Conservation (phyloP, 441 rosid genomes). For the Gossypium schwendimanii region DNA sequence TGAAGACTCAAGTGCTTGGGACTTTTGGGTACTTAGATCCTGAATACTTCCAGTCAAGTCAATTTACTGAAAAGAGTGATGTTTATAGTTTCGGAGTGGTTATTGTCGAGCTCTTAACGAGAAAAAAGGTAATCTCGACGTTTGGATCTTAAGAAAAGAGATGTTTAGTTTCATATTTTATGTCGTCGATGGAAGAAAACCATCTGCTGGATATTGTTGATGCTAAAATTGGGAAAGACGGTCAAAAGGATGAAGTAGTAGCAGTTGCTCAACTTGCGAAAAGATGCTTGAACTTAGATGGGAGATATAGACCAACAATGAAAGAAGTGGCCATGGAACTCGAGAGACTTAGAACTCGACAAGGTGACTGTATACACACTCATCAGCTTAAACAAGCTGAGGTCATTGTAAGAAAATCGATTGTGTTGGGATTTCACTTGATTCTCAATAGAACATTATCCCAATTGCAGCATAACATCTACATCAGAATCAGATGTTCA, state of each 20-base stretch:
- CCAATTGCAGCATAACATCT: neutral
- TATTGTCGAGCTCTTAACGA: neutral
- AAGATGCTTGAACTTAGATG: slow-evolving; percentile 25
- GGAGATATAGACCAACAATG: slow-evolving; percentile 32
- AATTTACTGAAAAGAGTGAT: slow-evolving; percentile 3
- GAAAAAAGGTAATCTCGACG: neutral
- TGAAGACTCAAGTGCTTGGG: slow-evolving; percentile 22
- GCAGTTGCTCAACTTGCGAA: slow-evolving; percentile 21
- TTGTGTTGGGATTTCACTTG: neutral
- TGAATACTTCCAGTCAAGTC: neutral
- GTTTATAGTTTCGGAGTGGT: slow-evolving; percentile 19
- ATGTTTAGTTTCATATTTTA: slow-evolving; percentile 16
- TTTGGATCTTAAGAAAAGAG: slow-evolving; percentile 2
- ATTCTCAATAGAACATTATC: neutral
- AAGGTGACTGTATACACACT: neutral
- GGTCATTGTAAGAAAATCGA: neutral
- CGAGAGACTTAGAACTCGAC: slow-evolving; percentile 9
- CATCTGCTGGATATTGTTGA: slow-evolving; percentile 13
- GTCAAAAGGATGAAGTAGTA: slow-evolving; percentile 9
- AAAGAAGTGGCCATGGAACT: slow-evolving; percentile 26
- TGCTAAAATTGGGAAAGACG: slow-evolving; percentile 9
- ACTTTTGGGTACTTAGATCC: slow-evolving; percentile 8
- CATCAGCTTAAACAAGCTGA: neutral
- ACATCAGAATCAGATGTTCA: neutral
- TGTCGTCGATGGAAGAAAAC: slow-evolving; percentile 10